phyloP scores from a whole-genome alignment of 371 early-diverging fungal genomes.

The Circinella minor region DNA sequence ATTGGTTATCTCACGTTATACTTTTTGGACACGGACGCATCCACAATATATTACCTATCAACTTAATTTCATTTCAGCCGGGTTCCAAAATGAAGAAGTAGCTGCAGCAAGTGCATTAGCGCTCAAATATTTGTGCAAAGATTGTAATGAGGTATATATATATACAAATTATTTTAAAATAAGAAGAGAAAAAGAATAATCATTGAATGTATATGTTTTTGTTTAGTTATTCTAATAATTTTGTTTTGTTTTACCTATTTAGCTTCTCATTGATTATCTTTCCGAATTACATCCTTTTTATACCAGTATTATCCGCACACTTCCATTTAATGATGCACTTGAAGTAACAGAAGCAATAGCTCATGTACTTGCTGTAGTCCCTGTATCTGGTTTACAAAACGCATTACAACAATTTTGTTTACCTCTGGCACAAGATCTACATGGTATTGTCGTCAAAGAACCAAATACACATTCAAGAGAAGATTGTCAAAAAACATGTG shows the following conservation, averaged over 20 bases:
- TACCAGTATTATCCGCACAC: constrained; percentile 60
- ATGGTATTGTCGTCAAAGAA: constrained; percentile 47
- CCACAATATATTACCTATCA: constrained; percentile 90
- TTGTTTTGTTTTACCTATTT: constrained; percentile 2
- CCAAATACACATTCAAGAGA: constrained; percentile 30
- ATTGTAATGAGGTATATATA: constrained; percentile 76
- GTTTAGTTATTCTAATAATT: not conserved
- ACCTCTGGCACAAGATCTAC: constrained; percentile 79
- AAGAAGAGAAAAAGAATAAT: not conserved
- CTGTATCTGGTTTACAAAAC: constrained; percentile 59
- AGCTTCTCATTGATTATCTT: constrained; percentile 73
- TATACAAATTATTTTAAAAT: constrained; percentile 12
- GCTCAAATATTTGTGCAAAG: constrained; percentile 86
- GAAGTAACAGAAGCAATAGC: constrained; percentile 92
- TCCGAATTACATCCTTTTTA: constrained; percentile 82
- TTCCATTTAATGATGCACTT: constrained; percentile 73
- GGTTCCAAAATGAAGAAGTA: constrained; percentile 86
- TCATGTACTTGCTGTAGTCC: constrained; percentile 81
- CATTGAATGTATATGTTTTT: not conserved
- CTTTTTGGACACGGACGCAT: constrained; percentile 90
- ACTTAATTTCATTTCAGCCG: constrained; percentile 83
- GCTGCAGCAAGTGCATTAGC: constrained; percentile 90
- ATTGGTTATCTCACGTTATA: constrained; percentile 93
- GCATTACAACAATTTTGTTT: constrained; percentile 83
- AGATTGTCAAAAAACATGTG: constrained; percentile 24